Evolutionary conservation across 2,329 filamentous ascomycete genomes (phyloP), one percentile per base, ranked within the genome.

Genomic region (Exophiala viscosa): DNA sequence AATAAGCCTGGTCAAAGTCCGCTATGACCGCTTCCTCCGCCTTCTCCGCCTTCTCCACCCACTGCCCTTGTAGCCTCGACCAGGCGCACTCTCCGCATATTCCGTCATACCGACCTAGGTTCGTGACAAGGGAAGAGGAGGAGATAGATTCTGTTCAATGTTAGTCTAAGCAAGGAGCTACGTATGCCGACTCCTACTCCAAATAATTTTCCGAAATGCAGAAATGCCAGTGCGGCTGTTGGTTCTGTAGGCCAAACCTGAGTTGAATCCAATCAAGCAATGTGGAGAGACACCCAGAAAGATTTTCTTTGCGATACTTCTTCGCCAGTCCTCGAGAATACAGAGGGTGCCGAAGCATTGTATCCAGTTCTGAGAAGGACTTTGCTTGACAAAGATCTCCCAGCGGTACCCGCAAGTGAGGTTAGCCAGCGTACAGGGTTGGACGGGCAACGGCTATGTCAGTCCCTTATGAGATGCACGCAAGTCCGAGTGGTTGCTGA

Each of bases 401-500:
- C 36, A 18, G 14, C 32, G 11, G 32, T 49, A 28, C 38, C 47
- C 9, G 47, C 38, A 18, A 17, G 23, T 15, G 48, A 44, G 15
- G 38, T 50, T 20, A 13, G 23, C 11, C 23, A 11, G 23, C 14
- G 40, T 18, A 17, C 15, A 13, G 48, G 48, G 13, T 5, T 44
- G 6, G 36, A 35, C 14, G 48, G 32, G 3, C 10, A n/a, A 43
- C 41, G 36, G 14, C 31, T 50, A 11, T 50, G 48, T 50, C 10
- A 18, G 48, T 50, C 5, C 11, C 1, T 10, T 33, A 14, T 15
- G 34, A 36, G 10, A 10, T 9, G n/a, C 10, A 40, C 38, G 10
- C 10, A 10, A 17, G 10, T 18, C 17, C 3, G 17, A n/a, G 10
- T n/a, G 9, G n/a, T 7, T 18, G 38, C 38, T 18, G 38, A 40